Evolutionary conservation across 2,329 filamentous ascomycete species (phyloP), one percentile per base, ranked within the genome.

Genomic region (Fusarium sp.): DNA sequence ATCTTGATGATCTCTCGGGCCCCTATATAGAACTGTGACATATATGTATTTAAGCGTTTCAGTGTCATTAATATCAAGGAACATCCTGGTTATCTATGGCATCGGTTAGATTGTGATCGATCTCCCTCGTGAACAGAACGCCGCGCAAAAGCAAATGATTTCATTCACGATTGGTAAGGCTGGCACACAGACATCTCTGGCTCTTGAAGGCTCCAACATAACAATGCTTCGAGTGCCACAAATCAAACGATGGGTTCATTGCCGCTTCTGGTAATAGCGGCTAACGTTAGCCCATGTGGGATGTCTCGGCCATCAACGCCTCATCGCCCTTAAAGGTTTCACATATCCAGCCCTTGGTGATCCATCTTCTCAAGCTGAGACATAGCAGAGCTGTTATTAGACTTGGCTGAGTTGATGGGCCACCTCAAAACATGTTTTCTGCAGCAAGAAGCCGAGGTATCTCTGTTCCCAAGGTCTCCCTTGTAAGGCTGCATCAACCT

Each of bases 251-350:
- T 70, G 39, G 35, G 48, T 53, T 60, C 30, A 32, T 51, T 72
- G 58, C 71, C 69, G 48, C 26, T 64, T 74, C 48, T 59, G 58
- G 71, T 58, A 74, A 74, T 57, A 58, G 71, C 71, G 63, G 71
- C 71, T 74, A 74, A 74, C 64, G 66, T 61, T 58, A 45, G 53
- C 48, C 48, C 63, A 45, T 61, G 65, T 69, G 65, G 66, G 30
- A 39, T 74, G 71, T 75, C 72, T 75, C 72, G 48, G 72, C 62
- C 68, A 41, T 45, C 50, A 41, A 54, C 63, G 72, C 72, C 72
- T 72, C 56, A 38, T 47, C 56, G 53, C 53, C 53, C 56, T 75
- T 66, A 39, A 59, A 59, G 63, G 72, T 74, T 74, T 75, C 72
- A 74, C 72, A 39, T 50, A 55, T 26, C 56, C 54, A 47, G 44